Evolutionary conservation across 345 rosid genomes (phyloP), one percentile per base, ranked within the genome.

Genomic region (Brassica cretica): DNA sequence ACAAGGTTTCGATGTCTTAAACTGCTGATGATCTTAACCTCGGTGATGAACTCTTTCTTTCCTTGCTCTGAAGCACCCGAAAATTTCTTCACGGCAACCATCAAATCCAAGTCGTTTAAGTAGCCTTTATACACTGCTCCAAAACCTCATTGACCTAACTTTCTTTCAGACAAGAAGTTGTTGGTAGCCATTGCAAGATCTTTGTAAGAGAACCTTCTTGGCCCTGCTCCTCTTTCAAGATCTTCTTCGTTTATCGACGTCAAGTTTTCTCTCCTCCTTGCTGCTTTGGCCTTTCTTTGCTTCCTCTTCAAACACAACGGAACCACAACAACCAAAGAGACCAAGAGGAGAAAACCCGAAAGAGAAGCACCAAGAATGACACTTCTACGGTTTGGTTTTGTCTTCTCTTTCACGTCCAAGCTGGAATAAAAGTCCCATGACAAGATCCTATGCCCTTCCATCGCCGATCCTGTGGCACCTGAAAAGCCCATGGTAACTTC

Each of bases 401-500:
- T 59, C 64, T 59, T 24, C 6, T 59, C 64, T 59, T 24, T 59
- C 25, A 24, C 64, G 25, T 59, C 65, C 33, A 61, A 27, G 8
- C 33, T 27, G 4, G 65, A 60, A 61, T 12, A 0, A 30, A 25
- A 27, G 2, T 61, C 65, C 35, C 35, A 61, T 27, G 65, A 61
- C 35, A 61, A 11, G 64, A 60, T 25, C 64, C 18, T 60, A 25
- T 60, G 33, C 30, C 64, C 64, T 60, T 60, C 64, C 33, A 27
- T 60, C 33, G 2, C 3, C 5, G 33, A 2, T 11, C 64, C 64
- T 25, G 64, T 60, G 12, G 64, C 64, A 60, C 32, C 64, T 59
- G 64, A 60, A 27, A 60, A 60, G 16, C 64, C 64, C 16, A 60
- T 27, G 35, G 64, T 60, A n/a, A 60, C 64, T 60, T 60, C 86